Conservation (phyloP, 129 eudicot species). For the Centella asiatica region DNA sequence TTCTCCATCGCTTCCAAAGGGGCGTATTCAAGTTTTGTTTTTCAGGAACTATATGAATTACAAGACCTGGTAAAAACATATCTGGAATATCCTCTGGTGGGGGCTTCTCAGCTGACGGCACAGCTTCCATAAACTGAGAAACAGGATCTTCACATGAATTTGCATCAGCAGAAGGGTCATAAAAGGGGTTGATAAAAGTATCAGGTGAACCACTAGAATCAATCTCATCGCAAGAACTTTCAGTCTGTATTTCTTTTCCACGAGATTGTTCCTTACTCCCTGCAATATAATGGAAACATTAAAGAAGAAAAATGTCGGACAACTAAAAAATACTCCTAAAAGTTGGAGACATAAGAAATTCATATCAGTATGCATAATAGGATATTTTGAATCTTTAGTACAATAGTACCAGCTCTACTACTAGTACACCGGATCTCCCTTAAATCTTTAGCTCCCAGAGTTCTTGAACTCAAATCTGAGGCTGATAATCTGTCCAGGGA, state of each 20-base stretch:
- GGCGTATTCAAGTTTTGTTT: slow-evolving; percentile 28
- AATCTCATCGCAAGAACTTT: slow-evolving; percentile 19
- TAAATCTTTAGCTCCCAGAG: slow-evolving; percentile 7
- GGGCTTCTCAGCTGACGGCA: slow-evolving; percentile 28
- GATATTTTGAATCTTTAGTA: no score
- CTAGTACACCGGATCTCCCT: slow-evolving; percentile 9
- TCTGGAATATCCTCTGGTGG: slow-evolving; percentile 39
- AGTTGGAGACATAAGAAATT: slow-evolving; percentile 5
- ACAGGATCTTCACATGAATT: slow-evolving; percentile 25
- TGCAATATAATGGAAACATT: slow-evolving; percentile 11
- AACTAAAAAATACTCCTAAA: background rate
- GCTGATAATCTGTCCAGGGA: slow-evolving; percentile 13
- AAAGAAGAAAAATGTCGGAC: background rate
- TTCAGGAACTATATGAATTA: slow-evolving; percentile 44
- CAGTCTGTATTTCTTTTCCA: slow-evolving; percentile 20
- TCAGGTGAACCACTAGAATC: slow-evolving; percentile 15
- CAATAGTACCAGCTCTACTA: slow-evolving; percentile 12
- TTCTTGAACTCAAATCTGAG: slow-evolving; percentile 17
- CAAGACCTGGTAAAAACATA: slow-evolving; percentile 52
- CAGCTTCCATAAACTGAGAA: slow-evolving; percentile 37
- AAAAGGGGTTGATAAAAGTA: slow-evolving; percentile 19
- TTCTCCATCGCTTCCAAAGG: slow-evolving; percentile 41
- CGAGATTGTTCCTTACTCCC: slow-evolving; percentile 27
- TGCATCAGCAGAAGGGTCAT: slow-evolving; percentile 10
- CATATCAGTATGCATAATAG: background rate